Percentiles rank a stretch among this genome's conserved stretches.
Conservation (phyloP, 2,329 filamentous ascomycete genomes). For the Coniella lustricola region DNA sequence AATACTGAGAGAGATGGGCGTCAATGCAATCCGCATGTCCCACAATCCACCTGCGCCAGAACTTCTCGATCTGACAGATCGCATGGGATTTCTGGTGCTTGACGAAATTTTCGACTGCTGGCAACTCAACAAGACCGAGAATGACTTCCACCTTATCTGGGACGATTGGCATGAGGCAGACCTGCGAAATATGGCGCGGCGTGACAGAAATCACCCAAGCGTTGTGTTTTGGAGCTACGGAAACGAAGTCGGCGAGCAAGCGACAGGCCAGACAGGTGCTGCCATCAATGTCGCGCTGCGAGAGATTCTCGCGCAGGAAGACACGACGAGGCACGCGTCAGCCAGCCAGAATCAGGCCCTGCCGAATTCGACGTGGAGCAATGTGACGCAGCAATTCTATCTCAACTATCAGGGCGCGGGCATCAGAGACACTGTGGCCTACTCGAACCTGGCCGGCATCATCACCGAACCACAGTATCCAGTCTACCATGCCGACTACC, state of each 20-base stretch:
- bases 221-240: slow-evolving; percentile 46
- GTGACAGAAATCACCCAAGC: slow-evolving; percentile 49
- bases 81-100: slow-evolving; percentile 42
- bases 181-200: slow-evolving; percentile 42
- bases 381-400: slow-evolving; percentile 39
- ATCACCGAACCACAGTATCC: slow-evolving; percentile 28
- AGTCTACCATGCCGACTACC: slow-evolving; percentile 36
- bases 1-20: slow-evolving; percentile 42
- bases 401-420: slow-evolving; percentile 52
- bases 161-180: slow-evolving; percentile 47
- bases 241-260: slow-evolving; percentile 47
- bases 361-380: slow-evolving; percentile 31
- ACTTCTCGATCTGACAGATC: slow-evolving; percentile 42
- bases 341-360: slow-evolving; percentile 40
- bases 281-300: slow-evolving; percentile 29
- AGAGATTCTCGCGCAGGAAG: slow-evolving; percentile 38
- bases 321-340: slow-evolving; percentile 38
- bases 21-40: slow-evolving; percentile 42
- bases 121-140: slow-evolving; percentile 36
- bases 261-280: slow-evolving; percentile 25
- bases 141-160: slow-evolving; percentile 47
- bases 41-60: slow-evolving; percentile 48
- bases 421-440: slow-evolving; percentile 23
- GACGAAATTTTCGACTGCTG: slow-evolving; percentile 50
- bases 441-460: slow-evolving; percentile 20